Evolutionary conservation across 345 rosid genomes (phyloP), one percentile per base, ranked within the genome.

Genomic region (Brassica juncea): DNA sequence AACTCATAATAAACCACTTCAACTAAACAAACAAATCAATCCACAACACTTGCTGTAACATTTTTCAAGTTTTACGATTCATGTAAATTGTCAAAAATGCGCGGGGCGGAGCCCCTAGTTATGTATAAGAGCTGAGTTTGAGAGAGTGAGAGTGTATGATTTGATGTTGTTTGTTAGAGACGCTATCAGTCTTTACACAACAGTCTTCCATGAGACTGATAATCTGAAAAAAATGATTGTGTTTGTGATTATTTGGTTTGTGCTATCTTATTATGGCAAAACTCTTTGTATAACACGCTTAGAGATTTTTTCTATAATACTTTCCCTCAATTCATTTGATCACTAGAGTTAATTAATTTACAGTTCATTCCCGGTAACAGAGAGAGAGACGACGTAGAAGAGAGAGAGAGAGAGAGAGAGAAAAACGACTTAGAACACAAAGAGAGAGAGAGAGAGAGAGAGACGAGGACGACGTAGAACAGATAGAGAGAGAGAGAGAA

Each of bases 321-420:
- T 49, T 82, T 47, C 74, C 73, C 83, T 81, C 78, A 80, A 80
- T 84, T 86, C 82, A 86, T 80, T 72, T 84, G 84, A 86, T 85
- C 79, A 83, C 81, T 77, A 70, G 83, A 82, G 78, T 81, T 85
- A 66, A 25, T 25, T 25, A 25, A 2, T 86, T 87, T 35, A 85
- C 92, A 89, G 97, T 87, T 88, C 93, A 91, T 82, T 94, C 91
- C 83, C 96, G 27, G 27, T 25, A 25, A 25, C 2, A 25, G 27
- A 25, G 27, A 25, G 27, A 25, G 27, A 25, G 27, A 25, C 21
- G 21, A 19, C 21, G 21, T 19, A 19, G 21, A 19, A 19, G 21
- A 19, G 21, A 19, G 21, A 19, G 21, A 19, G 21, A 19, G 21
- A 19, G 21, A 19, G 21, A 19, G 21, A 19, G 21, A 19, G 21